Percentiles rank a stretch among this genome's conserved stretches.
These are phyloP conservation scores for Penicillium taxi DNA, from an alignment of 495 filamentous ascomycete genomes.

Conservation along the genomic window DNA sequence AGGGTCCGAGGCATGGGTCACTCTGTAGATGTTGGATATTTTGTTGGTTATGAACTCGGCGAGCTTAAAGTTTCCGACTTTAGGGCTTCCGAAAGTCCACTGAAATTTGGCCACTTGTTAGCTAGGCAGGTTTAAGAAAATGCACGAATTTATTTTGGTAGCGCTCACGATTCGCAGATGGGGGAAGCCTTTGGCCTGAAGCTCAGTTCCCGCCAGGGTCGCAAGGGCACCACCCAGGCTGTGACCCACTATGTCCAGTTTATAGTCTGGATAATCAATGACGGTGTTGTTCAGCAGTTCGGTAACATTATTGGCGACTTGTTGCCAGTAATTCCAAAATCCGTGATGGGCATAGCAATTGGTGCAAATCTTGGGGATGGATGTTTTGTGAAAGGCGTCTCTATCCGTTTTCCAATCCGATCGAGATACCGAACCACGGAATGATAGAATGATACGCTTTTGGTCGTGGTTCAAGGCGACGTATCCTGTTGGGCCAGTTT, in stretches of 20 bases:
- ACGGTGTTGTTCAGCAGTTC: conserved; percentile 26
- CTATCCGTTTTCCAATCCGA: not conserved
- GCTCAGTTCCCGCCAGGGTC: conserved; percentile 46
- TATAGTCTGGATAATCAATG: conserved; percentile 38
- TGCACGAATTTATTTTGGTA: not conserved
- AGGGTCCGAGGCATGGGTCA: conserved; percentile 58
- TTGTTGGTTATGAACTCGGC: conserved; percentile 42
- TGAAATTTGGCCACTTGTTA: too few species aligned
- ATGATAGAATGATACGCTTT: conserved; percentile 51
- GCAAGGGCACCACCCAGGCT: conserved; percentile 57
- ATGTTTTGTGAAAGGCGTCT: not conserved
- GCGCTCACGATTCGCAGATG: not conserved
- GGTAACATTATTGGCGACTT: conserved; percentile 25
- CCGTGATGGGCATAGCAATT: conserved; percentile 43
- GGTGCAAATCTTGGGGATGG: conserved; percentile 27
- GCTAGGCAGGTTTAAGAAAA: not conserved
- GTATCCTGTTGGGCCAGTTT: conserved; percentile 62
- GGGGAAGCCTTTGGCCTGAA: conserved; percentile 29
- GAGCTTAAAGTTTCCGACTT: conserved; percentile 48
- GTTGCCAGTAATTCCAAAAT: conserved; percentile 46
- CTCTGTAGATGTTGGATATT: conserved; percentile 48
- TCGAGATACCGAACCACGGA: conserved; percentile 30
- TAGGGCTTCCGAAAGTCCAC: conserved; percentile 59
- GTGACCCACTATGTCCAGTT: conserved; percentile 52
- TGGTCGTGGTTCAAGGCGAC: conserved; percentile 53